These are phyloP conservation scores for Phytophthora europaea DNA, from an alignment of 352 stramenopile species.

Conservation along the genomic window DNA sequence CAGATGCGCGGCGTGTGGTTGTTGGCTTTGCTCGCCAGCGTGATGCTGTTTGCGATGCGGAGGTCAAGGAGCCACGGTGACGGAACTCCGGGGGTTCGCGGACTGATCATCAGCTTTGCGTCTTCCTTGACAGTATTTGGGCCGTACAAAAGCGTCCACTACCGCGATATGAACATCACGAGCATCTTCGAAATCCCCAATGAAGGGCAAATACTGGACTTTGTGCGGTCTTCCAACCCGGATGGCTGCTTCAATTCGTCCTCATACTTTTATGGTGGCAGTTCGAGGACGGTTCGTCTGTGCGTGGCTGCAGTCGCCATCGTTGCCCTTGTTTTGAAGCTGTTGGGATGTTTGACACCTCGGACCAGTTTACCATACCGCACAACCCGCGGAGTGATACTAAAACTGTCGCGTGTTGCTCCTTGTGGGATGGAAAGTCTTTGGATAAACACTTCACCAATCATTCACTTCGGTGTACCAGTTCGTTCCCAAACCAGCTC, in stretches of 20 bases:
- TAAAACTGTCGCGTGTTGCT: slow-evolving; percentile 9
- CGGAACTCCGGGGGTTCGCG: slow-evolving; percentile 41
- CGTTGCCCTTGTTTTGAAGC: slow-evolving; percentile 2
- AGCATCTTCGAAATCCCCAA: slow-evolving; percentile 20
- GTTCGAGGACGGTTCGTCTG: slow-evolving; percentile 20
- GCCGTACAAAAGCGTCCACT: slow-evolving; percentile 35
- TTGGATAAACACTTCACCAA: slow-evolving; percentile 28
- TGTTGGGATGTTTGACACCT: slow-evolving; percentile 20
- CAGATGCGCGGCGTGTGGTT: slow-evolving; percentile 64
- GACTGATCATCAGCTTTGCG: slow-evolving; percentile 47
- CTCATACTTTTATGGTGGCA: slow-evolving; percentile 25
- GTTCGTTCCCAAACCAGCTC: not conserved
- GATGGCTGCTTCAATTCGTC: slow-evolving; percentile 30
- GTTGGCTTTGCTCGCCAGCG: slow-evolving; percentile 45
- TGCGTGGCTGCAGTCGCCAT: slow-evolving; percentile 18
- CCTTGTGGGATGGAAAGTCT: slow-evolving; percentile 32
- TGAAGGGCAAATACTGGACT: slow-evolving; percentile 23
- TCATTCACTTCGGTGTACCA: slow-evolving; percentile 30
- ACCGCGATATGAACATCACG: slow-evolving; percentile 30
- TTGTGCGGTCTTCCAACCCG: slow-evolving; percentile 18
- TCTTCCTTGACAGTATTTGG: slow-evolving; percentile 49
- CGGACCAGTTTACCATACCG: slow-evolving; percentile 3
- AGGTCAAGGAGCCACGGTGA: slow-evolving; percentile 15
- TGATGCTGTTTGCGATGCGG: slow-evolving; percentile 28
- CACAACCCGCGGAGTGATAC: slow-evolving; percentile 16